Conservation (phyloP, 495 filamentous ascomycete genomes). For the Aspergillus bridgeri region DNA sequence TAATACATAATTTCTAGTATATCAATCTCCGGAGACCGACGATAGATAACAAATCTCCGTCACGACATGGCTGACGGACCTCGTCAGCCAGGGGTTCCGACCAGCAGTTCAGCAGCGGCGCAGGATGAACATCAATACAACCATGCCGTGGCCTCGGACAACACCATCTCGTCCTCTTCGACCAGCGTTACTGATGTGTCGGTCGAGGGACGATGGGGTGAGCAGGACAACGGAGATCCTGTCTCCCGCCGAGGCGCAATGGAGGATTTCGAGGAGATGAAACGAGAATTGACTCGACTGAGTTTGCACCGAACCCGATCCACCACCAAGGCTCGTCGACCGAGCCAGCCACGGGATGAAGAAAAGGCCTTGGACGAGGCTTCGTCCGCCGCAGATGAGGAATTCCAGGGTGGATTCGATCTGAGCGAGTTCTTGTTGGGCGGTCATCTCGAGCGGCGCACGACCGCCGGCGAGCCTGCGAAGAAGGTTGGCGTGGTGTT, state of each 20-base stretch:
- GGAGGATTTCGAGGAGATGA: constrained; percentile 68
- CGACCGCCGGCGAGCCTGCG: constrained; percentile 59
- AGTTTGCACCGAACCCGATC: constrained; percentile 50
- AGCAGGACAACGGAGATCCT: constrained; percentile 61
- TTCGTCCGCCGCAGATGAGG: constrained; percentile 27
- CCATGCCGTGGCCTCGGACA: constrained; percentile 10
- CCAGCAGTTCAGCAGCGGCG: background rate
- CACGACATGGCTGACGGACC: constrained; percentile 9
- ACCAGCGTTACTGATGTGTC: constrained; percentile 21
- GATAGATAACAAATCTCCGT: background rate
- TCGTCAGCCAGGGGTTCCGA: constrained; percentile 7
- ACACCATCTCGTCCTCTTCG: constrained; percentile 13
- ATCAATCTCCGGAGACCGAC: background rate
- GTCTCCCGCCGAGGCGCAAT: constrained; percentile 62
- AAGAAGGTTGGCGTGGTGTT: constrained; percentile 87
- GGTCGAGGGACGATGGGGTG: constrained; percentile 69
- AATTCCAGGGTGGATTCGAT: constrained; percentile 60
- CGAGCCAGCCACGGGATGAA: constrained; percentile 30
- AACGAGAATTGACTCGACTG: constrained; percentile 59
- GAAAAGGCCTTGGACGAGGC: constrained; percentile 33
- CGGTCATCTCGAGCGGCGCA: constrained; percentile 76
- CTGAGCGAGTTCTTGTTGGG: constrained; percentile 72
- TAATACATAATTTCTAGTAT: constrained; percentile 7
- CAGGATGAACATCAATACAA: constrained; percentile 5
- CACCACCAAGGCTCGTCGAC: constrained; percentile 24